These are phyloP conservation scores for Trametopsis cervina DNA, from an alignment of 768 basidiomycete genomes.

Conservation along the genomic window DNA sequence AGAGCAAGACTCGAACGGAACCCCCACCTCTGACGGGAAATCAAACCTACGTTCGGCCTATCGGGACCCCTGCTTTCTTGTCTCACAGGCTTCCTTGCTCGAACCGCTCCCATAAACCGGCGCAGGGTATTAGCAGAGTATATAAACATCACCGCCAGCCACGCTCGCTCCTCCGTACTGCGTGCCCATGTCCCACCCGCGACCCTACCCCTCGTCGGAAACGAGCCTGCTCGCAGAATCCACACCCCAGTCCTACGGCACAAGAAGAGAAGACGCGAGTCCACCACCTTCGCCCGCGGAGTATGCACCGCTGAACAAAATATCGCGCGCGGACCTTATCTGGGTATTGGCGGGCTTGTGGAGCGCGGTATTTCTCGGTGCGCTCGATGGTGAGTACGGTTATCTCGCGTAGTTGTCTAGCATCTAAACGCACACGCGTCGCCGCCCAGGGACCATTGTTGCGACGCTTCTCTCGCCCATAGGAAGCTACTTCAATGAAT, in stretches of 20 bases:
- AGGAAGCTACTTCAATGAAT: slow-evolving; percentile 77
- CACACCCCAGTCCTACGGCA: slow-evolving; percentile 39
- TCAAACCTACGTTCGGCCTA: too few species aligned
- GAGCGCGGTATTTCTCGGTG: slow-evolving; percentile 79
- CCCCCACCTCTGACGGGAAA: too few species aligned
- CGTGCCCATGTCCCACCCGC: slow-evolving; percentile 18
- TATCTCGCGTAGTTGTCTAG: too few species aligned
- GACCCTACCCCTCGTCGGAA: slow-evolving; percentile 39
- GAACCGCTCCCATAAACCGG: too few species aligned
- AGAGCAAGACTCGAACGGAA: too few species aligned
- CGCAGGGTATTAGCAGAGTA: too few species aligned
- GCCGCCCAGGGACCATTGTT: slow-evolving; percentile 64
- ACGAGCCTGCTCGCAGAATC: slow-evolving; percentile 47
- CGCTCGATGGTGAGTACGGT: slow-evolving; percentile 65
- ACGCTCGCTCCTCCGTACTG: not conserved
- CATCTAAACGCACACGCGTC: too few species aligned
- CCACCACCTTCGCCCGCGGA: slow-evolving; percentile 13
- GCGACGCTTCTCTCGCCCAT: slow-evolving; percentile 82
- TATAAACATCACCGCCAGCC: too few species aligned
- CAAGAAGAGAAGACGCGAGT: slow-evolving; percentile 17
- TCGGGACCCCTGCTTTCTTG: too few species aligned
- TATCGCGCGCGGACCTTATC: slow-evolving; percentile 45
- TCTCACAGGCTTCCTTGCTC: too few species aligned
- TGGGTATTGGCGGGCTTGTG: slow-evolving; percentile 77
- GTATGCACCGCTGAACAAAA: slow-evolving; percentile 27